Evolutionary conservation across 768 basidiomycete genomes (phyloP).

Genomic region (Multifurca ochricompacta): DNA sequence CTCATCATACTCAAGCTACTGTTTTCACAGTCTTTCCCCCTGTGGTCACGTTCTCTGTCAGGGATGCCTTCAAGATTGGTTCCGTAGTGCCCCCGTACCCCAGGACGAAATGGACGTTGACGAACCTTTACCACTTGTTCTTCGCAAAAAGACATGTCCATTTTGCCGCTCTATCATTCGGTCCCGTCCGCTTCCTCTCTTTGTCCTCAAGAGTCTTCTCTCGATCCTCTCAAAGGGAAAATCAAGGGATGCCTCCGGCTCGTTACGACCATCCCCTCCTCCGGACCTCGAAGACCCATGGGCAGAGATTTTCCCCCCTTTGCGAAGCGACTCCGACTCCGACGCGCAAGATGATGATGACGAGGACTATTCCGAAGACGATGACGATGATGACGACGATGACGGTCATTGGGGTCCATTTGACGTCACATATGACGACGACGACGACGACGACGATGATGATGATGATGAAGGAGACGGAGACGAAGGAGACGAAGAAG

Average conservation of each 20-base stretch:
- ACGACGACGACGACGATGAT: too few relatives aligned
- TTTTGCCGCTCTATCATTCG: constrained; percentile 54
- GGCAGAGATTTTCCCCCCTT: constrained; percentile 55
- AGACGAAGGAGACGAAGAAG: too few relatives aligned
- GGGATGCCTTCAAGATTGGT: constrained; percentile 69
- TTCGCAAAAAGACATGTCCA: constrained; percentile 64
- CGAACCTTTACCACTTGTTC: constrained; percentile 39
- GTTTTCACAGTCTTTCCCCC: constrained; percentile 50
- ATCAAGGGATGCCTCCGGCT: constrained; percentile 19
- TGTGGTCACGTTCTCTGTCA: constrained; percentile 78
- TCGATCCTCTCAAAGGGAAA: constrained; percentile 42
- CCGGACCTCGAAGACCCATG: constrained; percentile 52
- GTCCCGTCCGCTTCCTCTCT: constrained; percentile 59
- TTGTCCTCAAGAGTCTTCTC: constrained; percentile 55
- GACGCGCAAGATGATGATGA: constrained; percentile 29
- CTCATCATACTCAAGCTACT: constrained; percentile 13
- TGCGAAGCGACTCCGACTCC: constrained; percentile 27
- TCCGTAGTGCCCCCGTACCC: constrained; percentile 52
- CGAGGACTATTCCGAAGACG: constrained; percentile 25
- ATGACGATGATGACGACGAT: too few relatives aligned
- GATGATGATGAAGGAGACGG: too few relatives aligned
- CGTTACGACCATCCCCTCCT: constrained; percentile 25
- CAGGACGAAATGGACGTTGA: constrained; percentile 41
- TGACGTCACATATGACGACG: constrained; percentile 25
- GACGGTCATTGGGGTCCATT: constrained; percentile 18